A percentile compares a stretch with the other conserved stretches of the same genome.
Conservation (phyloP, 768 basidiomycete species). For the Hericium alpestre region DNA sequence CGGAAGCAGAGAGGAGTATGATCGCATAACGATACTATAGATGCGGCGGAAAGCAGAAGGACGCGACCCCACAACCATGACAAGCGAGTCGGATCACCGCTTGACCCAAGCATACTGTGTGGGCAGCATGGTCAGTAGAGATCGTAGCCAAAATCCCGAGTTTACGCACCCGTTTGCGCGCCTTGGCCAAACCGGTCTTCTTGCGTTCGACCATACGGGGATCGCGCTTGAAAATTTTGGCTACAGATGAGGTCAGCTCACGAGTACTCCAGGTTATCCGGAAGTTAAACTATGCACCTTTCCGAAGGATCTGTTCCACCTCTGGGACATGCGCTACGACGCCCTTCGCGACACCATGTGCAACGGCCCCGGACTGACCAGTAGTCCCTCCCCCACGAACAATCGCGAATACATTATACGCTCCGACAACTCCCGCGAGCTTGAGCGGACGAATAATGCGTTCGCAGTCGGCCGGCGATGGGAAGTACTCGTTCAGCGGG, state of each 20-base stretch:
- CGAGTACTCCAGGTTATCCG: neutral
- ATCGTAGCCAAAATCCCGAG: slow-evolving; percentile 1
- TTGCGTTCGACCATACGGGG: slow-evolving; percentile 98
- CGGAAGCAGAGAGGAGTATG: too few relatives aligned
- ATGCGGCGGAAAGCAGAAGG: neutral
- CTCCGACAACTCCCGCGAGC: slow-evolving; percentile 73
- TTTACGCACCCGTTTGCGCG: slow-evolving; percentile 74
- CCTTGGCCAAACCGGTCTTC: slow-evolving; percentile 88
- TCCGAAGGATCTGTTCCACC: slow-evolving; percentile 52
- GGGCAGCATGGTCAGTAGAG: slow-evolving; percentile 9
- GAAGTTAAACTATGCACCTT: slow-evolving; percentile 40
- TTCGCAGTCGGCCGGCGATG: slow-evolving; percentile 65
- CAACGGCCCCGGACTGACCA: slow-evolving; percentile 84
- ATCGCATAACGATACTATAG: too few relatives aligned
- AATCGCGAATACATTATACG: slow-evolving; percentile 57
- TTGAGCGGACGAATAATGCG: slow-evolving; percentile 74
- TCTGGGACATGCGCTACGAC: slow-evolving; percentile 63
- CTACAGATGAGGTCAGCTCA: slow-evolving; percentile 28
- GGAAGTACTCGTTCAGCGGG: slow-evolving; percentile 73
- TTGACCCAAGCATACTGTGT: slow-evolving; percentile 91
- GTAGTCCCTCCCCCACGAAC: slow-evolving; percentile 81
- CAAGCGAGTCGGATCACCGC: slow-evolving; percentile 37
- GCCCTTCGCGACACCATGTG: slow-evolving; percentile 66
- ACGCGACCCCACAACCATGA: neutral
- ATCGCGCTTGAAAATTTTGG: slow-evolving; percentile 80